A percentile compares a stretch with the other conserved stretches of the same genome.
Conservation (phyloP, 345 rosid genomes). For the Euphorbia lathyris region DNA sequence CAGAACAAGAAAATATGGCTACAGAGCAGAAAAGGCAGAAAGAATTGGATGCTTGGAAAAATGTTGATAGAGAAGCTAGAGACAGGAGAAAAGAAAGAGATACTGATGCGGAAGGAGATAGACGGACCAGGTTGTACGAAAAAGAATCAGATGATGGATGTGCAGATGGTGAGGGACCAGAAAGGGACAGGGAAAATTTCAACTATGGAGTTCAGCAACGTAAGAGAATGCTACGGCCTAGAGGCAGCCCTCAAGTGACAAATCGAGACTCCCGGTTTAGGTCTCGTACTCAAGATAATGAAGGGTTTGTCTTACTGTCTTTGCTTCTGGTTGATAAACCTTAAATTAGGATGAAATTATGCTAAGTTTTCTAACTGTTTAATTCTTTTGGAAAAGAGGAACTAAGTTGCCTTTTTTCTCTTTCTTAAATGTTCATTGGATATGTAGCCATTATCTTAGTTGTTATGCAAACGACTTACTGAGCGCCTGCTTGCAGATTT, state of each 20-base stretch:
- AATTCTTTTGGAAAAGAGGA: background rate
- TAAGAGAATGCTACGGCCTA: constrained; percentile 91
- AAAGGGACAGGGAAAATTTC: constrained; percentile 79
- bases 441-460: background rate
- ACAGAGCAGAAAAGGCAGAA: constrained; percentile 69
- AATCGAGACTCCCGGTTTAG: constrained; percentile 64
- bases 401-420: background rate
- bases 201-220: constrained; percentile 90
- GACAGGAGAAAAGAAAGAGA: constrained; percentile 90
- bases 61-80: constrained; percentile 63
- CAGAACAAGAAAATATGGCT: constrained; percentile 54
- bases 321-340: background rate
- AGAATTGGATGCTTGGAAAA: constrained; percentile 69
- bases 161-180: constrained; percentile 80
- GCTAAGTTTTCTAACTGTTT: background rate
- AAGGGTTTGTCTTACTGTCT: constrained; percentile 60
- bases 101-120: constrained; percentile 67
- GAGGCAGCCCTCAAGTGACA: constrained; percentile 81
- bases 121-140: constrained; percentile 58
- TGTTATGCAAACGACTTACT: background rate
- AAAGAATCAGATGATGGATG: constrained; percentile 88
- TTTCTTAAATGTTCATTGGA: background rate
- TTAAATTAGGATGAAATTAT: background rate
- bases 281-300: constrained; percentile 73
- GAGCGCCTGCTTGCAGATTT: background rate